Base-by-base conservation (phyloP, 1,139 yeast genomes). In the Candida labiduridarum region DNA sequence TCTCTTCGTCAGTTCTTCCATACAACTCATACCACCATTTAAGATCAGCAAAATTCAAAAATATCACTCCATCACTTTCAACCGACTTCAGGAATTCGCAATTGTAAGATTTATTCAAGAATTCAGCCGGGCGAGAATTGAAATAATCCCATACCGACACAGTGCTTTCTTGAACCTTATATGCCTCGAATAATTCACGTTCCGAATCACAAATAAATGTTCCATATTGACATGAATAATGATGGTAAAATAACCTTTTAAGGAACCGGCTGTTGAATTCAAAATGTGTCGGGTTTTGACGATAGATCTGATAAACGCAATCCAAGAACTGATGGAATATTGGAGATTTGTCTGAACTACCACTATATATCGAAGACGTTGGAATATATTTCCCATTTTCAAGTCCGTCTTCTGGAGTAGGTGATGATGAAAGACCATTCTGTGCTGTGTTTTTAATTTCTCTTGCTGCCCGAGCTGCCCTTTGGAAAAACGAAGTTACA, bases 111-210 rank as follows among this genome's bases (percentile, higher is more conserved):
- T 68, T 69, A 62, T 88, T 89, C 1, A 76, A 66, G 62, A 91
- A 94, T 63, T 90, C 96, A n/a, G 65, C 67, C 25, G 78, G 78
- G 33, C 97, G 73, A 2, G 96, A 88, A 51, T 83, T 74, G 71
- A 94, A 94, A 63, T 94, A 91, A 67, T 91, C 96, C 99, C 99
- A 94, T 1, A 88, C 96, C 11, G 95, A 85, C 18, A 89, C 75
- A 0, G 97, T 89, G 14, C 76, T 71, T 1, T 70, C 63, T 8
- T 61, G 65, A 0, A 81, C 69, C 12, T 74, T 64, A 25, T 74
- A 68, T 0, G 61, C 55, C 29, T 61, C 58, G 29, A 67, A 68
- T 9, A 71, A 61, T 55, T 90, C 96, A 45, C 72, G 67, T 62
- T 94, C 97, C 38, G 80, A 79, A 62, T 94, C 88, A 59, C 82